A percentile compares a stretch with the other conserved stretches of the same genome.
These are phyloP conservation scores for Haplosporangium sp. DNA, from an alignment of 371 early-diverging fungal genomes.

Conservation along the genomic window DNA sequence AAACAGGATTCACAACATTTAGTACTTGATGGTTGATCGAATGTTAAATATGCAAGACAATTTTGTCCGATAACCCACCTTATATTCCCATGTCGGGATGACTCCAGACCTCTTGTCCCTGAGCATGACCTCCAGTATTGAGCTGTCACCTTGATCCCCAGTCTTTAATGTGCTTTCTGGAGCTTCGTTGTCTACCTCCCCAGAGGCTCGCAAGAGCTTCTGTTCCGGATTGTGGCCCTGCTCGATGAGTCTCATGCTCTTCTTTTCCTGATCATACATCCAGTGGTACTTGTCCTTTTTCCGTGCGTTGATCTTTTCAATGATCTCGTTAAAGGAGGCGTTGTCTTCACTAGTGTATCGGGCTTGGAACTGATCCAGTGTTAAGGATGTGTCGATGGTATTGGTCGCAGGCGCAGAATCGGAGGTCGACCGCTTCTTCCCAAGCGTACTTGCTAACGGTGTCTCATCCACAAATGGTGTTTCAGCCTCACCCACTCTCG, in stretches of 20 bases:
- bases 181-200: slow-evolving; percentile 13
- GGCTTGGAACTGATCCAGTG: slow-evolving; percentile 78
- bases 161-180: neutral
- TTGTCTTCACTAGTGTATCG: slow-evolving; percentile 90
- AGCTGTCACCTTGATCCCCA: neutral
- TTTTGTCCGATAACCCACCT: slow-evolving; percentile 9
- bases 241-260: slow-evolving; percentile 41
- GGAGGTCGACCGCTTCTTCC: neutral
- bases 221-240: slow-evolving; percentile 1
- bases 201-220: slow-evolving; percentile 21
- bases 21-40: neutral
- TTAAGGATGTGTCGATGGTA: slow-evolving; percentile 39
- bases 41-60: neutral
- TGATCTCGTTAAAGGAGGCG: slow-evolving; percentile 77
- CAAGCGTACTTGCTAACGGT: slow-evolving; percentile 13
- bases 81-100: slow-evolving; percentile 49
- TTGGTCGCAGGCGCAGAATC: slow-evolving; percentile 1
- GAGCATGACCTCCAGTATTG: slow-evolving; percentile 21
- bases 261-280: slow-evolving; percentile 75
- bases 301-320: slow-evolving; percentile 73
- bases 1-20: neutral
- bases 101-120: slow-evolving; percentile 22
- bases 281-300: slow-evolving; percentile 72
- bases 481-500: slow-evolving; percentile 12
- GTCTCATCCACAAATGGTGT: slow-evolving; percentile 28